Evolutionary conservation across 768 basidiomycete species (phyloP).

Genomic region (Podaxis pistillaris): DNA sequence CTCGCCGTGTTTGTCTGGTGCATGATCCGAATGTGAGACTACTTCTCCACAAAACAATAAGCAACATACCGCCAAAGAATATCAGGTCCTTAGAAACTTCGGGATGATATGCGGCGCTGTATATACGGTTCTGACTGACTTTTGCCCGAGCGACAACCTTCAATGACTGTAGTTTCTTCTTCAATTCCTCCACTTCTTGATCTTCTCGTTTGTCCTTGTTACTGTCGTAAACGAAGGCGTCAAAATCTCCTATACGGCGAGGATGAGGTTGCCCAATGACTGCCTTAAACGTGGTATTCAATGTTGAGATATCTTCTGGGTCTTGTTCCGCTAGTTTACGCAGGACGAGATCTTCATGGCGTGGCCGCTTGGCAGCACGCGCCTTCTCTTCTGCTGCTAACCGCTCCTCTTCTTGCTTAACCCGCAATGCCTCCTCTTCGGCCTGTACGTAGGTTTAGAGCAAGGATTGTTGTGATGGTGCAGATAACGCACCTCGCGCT

Average conservation of each 20-base stretch:
- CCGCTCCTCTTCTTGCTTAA: conserved; percentile 60
- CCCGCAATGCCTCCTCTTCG: conserved; percentile 47
- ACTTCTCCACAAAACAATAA: not conserved
- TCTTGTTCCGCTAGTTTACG: conserved; percentile 48
- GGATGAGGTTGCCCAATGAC: conserved; percentile 35
- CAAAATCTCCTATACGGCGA: conserved; percentile 41
- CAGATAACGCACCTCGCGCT: conserved; percentile 56
- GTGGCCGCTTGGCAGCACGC: conserved; percentile 63
- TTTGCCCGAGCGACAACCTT: conserved; percentile 77
- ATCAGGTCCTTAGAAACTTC: conserved; percentile 77
- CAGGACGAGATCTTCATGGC: conserved; percentile 66
- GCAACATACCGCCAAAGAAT: conserved; percentile 73
- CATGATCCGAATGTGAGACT: not conserved
- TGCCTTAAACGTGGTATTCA: conserved; percentile 44
- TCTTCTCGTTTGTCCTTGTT: conserved; percentile 46
- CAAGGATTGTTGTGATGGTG: not conserved
- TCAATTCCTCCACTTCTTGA: conserved; percentile 50
- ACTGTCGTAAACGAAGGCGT: conserved; percentile 50
- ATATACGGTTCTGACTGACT: conserved; percentile 72
- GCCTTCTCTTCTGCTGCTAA: conserved; percentile 61
- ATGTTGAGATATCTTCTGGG: conserved; percentile 41
- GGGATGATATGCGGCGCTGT: conserved; percentile 80
- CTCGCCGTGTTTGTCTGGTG: conserved; percentile 75
- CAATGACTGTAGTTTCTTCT: conserved; percentile 50
- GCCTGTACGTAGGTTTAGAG: conserved; percentile 29